phyloP scores from a whole-genome alignment of 192 early-diverging fungal species.

The Coemansia sp. region DNA sequence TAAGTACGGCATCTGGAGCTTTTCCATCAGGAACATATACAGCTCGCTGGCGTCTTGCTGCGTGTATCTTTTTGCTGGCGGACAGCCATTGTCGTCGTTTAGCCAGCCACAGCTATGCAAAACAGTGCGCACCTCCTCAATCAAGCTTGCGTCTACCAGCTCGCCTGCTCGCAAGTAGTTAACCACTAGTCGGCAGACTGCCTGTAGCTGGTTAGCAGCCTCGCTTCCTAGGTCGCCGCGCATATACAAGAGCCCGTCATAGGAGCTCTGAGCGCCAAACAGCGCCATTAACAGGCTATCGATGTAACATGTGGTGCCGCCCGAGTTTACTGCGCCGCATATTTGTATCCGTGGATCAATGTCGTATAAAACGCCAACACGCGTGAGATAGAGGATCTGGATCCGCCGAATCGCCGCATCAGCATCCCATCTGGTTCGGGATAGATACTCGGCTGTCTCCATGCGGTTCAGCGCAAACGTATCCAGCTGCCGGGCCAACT shows the following conservation, averaged over 20 bases:
- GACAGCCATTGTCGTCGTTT: neutral
- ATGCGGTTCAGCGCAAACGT: slow-evolving; percentile 21
- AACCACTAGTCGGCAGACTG: slow-evolving; percentile 57
- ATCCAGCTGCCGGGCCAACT: slow-evolving; percentile 23
- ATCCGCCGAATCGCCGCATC: slow-evolving; percentile 19
- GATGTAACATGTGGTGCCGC: slow-evolving; percentile 67
- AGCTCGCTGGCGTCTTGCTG: slow-evolving; percentile 73
- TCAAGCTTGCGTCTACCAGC: slow-evolving; percentile 52
- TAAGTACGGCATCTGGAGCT: slow-evolving; percentile 64
- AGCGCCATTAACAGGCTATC: slow-evolving; percentile 66
- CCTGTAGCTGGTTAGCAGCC: slow-evolving; percentile 47
- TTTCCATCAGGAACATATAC: slow-evolving; percentile 66
- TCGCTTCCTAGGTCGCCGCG: slow-evolving; percentile 47
- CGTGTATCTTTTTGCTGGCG: slow-evolving; percentile 11
- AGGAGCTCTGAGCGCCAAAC: slow-evolving; percentile 60
- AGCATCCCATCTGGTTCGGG: slow-evolving; percentile 21
- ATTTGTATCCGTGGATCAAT: slow-evolving; percentile 12
- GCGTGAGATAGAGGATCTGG: slow-evolving; percentile 23
- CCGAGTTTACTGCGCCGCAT: slow-evolving; percentile 62
- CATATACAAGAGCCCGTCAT: slow-evolving; percentile 60
- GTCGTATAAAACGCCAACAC: slow-evolving; percentile 32
- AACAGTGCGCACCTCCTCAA: slow-evolving; percentile 56
- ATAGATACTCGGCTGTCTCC: slow-evolving; percentile 16
- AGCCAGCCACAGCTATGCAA: slow-evolving; percentile 58
- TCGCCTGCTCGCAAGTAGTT: slow-evolving; percentile 64